phyloP scores from a whole-genome alignment of 208 protist species.

The Crithidia bombi region DNA sequence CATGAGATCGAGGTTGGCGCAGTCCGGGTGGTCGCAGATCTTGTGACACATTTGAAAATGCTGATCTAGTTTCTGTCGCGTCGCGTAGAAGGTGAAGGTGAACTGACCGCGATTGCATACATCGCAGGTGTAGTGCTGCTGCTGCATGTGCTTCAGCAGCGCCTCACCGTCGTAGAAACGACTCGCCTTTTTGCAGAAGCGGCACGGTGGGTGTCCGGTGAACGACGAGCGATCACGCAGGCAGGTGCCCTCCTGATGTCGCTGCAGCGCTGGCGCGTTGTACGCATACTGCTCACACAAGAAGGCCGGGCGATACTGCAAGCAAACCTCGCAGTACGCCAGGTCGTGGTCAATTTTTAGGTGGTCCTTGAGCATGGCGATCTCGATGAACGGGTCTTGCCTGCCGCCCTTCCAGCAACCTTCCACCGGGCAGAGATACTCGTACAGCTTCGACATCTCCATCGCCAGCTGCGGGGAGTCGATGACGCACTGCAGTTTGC shows the following conservation, averaged over 20 bases:
- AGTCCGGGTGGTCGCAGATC: slow-evolving; percentile 89
- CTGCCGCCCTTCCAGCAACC: slow-evolving; percentile 65
- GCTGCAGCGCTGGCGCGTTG: slow-evolving; percentile 36
- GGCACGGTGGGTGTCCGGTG: slow-evolving; percentile 83
- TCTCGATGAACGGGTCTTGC: slow-evolving; percentile 80
- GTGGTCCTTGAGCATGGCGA: slow-evolving; percentile 72
- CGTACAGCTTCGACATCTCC: slow-evolving; percentile 78
- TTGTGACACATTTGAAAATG: slow-evolving; percentile 82
- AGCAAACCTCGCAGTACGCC: slow-evolving; percentile 78
- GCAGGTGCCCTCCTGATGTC: slow-evolving; percentile 73
- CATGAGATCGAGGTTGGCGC: slow-evolving; percentile 75
- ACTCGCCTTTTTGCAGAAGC: slow-evolving; percentile 62
- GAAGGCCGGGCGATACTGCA: slow-evolving; percentile 73
- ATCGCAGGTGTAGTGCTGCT: slow-evolving; percentile 91
- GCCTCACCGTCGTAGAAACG: slow-evolving; percentile 86
- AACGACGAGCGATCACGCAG: slow-evolving; percentile 67
- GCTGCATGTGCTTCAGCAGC: slow-evolving; percentile 88
- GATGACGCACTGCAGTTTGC: slow-evolving; percentile 59
- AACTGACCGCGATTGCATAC: slow-evolving; percentile 86
- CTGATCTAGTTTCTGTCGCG: slow-evolving; percentile 70
- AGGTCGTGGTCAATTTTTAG: slow-evolving; percentile 67
- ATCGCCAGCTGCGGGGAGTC: slow-evolving; percentile 50
- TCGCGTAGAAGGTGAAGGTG: slow-evolving; percentile 84
- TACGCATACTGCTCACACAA: slow-evolving; percentile 89
- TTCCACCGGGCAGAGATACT: slow-evolving; percentile 68